Conservation (phyloP, 768 basidiomycete species). For the Candolleomyces efflorescens region DNA sequence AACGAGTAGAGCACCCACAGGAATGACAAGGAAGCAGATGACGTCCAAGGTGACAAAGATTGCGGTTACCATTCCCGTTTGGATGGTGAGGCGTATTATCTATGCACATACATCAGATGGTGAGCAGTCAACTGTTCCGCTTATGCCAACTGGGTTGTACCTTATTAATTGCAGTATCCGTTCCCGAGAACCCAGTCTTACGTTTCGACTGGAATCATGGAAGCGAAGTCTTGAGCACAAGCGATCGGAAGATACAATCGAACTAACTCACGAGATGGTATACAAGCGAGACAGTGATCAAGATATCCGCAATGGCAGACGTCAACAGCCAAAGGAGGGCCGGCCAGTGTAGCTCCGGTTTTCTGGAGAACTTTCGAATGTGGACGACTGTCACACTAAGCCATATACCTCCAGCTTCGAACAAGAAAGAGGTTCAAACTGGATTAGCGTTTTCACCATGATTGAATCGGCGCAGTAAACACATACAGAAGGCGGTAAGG, state of each 20-base stretch:
- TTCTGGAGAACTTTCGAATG: conserved; percentile 33
- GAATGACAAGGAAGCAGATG: conserved; percentile 23
- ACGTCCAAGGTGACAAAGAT: conserved; percentile 26
- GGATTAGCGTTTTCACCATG: background rate
- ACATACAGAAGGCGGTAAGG: conserved; percentile 30
- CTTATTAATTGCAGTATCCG: conserved; percentile 37
- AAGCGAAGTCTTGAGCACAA: background rate
- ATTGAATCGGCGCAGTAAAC: background rate
- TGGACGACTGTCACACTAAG: conserved; percentile 29
- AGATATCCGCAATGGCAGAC: conserved; percentile 36
- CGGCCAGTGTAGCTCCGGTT: conserved; percentile 40
- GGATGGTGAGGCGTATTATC: conserved; percentile 21
- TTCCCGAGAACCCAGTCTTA: conserved; percentile 38
- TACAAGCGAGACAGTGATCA: conserved; percentile 36
- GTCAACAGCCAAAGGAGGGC: conserved; percentile 43
- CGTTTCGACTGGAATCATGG: conserved; percentile 23
- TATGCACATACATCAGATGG: background rate
- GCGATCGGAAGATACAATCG: background rate
- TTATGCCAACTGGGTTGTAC: conserved; percentile 24
- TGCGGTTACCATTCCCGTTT: conserved; percentile 26
- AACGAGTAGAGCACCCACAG: conserved; percentile 26
- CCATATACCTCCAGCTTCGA: conserved; percentile 39
- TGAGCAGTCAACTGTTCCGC: background rate
- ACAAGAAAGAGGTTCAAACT: background rate
- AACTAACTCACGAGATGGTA: conserved; percentile 29